Evolutionary conservation across 106 monocot genomes (phyloP).

Genomic region (Dioscorea dumetorum): DNA sequence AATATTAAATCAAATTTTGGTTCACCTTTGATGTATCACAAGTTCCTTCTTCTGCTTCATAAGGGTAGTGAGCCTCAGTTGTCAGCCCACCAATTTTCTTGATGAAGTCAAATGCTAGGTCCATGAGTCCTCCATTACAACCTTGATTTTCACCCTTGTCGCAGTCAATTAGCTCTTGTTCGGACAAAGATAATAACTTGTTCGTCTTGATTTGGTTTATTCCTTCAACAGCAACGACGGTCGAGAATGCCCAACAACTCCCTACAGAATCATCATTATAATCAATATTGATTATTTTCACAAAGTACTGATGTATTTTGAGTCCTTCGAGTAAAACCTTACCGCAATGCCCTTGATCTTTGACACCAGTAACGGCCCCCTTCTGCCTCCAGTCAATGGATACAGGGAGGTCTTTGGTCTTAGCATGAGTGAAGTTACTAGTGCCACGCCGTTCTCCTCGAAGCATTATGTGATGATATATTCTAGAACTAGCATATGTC

Average conservation of each 20-base stretch:
- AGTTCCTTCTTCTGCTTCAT: constrained; percentile 11
- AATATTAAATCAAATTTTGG: no score
- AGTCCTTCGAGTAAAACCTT: neutral
- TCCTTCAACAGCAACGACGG: constrained; percentile 37
- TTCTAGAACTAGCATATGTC: constrained; percentile 22
- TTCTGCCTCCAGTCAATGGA: constrained; percentile 43
- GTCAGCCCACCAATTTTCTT: constrained; percentile 30
- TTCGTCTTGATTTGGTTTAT: constrained; percentile 46
- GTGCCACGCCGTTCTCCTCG: neutral
- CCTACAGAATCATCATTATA: constrained; percentile 15
- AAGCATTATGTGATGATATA: constrained; percentile 15
- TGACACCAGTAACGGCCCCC: constrained; percentile 43
- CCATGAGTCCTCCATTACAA: constrained; percentile 41
- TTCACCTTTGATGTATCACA: constrained; percentile 11
- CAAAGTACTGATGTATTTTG: neutral
- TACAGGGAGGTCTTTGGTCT: constrained; percentile 3
- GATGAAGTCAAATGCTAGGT: constrained; percentile 52
- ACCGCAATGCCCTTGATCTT: constrained; percentile 58
- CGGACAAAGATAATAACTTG: constrained; percentile 41
- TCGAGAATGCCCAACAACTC: constrained; percentile 58
- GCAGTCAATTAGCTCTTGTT: constrained; percentile 54
- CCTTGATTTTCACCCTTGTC: constrained; percentile 13
- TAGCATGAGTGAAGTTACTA: constrained; percentile 17
- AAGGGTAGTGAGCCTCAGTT: constrained; percentile 35
- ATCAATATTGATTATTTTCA: neutral